Evolutionary conservation across 345 rosid genomes (phyloP).

Genomic region (Melaleuca quinquenervia): DNA sequence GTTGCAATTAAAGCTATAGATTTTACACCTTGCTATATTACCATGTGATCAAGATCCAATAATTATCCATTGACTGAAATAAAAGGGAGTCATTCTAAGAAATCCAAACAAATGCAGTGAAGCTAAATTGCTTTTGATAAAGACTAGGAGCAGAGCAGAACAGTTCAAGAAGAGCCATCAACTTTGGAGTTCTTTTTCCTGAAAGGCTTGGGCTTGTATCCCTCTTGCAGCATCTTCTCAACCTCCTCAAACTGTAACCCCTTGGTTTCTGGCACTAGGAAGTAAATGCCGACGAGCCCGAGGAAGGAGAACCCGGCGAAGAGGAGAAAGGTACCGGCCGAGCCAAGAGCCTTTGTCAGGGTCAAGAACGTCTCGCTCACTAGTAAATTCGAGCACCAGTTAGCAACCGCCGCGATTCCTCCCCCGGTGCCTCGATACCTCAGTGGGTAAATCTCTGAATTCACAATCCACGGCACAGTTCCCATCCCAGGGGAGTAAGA

Average conservation of each 20-base stretch:
- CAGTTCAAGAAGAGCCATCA: not conserved
- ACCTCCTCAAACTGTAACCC: conserved; percentile 75
- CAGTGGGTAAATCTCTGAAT: conserved; percentile 87
- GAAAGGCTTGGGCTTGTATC: conserved; percentile 36
- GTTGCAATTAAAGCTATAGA: not conserved
- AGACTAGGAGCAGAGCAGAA: not conserved
- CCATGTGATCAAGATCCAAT: not conserved
- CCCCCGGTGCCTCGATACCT: conserved; percentile 80
- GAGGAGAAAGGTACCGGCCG: conserved; percentile 55
- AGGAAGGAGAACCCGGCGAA: conserved; percentile 40
- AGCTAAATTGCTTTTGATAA: not conserved
- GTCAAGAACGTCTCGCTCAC: conserved; percentile 60
- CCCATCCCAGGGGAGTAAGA: conserved; percentile 83
- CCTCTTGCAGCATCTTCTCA: conserved; percentile 47
- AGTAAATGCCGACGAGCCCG: conserved; percentile 42
- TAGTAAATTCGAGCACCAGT: conserved; percentile 68
- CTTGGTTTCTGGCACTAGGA: conserved; percentile 76
- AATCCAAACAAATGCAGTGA: not conserved
- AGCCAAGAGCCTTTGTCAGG: conserved; percentile 43
- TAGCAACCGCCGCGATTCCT: conserved; percentile 68
- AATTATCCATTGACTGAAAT: not conserved
- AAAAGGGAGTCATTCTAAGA: not conserved
- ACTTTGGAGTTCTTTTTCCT: not conserved
- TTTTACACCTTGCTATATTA: not conserved
- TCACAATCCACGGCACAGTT: conserved; percentile 81